Base-by-base conservation (phyloP, 192 early-diverging fungal genomes). In the Backusella australiensis region DNA sequence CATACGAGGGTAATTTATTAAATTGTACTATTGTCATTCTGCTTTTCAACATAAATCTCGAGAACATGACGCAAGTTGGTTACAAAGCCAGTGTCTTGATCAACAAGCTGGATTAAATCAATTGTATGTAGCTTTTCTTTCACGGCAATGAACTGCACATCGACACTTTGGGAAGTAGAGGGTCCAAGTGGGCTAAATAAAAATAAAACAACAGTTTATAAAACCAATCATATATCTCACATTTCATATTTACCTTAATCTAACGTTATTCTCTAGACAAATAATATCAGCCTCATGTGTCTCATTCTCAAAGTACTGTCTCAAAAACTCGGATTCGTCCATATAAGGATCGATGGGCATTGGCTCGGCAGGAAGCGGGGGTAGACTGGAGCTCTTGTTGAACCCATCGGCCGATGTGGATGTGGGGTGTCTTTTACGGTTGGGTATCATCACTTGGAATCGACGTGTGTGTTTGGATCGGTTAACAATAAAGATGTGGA, bases 41-140 rank as follows among this genome's bases (percentile, higher is more conserved):
- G n/a, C 39, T 71, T 32, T 49, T 81, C 80, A 15, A 83, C 81
- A 77, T 72, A 83, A 7, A 83, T 46, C 35, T 83, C 81, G 9
- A 83, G 59, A 14, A 83, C 78, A 74, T 88, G 86, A 12, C 89
- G 76, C 46, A 90, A 46, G 68, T 90, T 90, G 17, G 85, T 87
- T 1, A 87, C 87, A 75, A 90, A 90, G 59, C 89, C 89, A 9
- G 89, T 90, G 69, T 90, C 89, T 66, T 85, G 83, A 59, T 90
- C 89, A 11, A 90, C 87, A 6, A 90, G 68, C 53, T 88, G 87
- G 1, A 90, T 82, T 2, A 88, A 63, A 74, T 90, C 89, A 68
- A 90, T 86, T 15, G 86, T 81, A 67, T 90, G 89, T 38, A 90
- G 38, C 34, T 83, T 79, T 52, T 90, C 89, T 72, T 86, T 86